Conservation (phyloP, 306 rosid species). For the Echinosophora koreensis region DNA sequence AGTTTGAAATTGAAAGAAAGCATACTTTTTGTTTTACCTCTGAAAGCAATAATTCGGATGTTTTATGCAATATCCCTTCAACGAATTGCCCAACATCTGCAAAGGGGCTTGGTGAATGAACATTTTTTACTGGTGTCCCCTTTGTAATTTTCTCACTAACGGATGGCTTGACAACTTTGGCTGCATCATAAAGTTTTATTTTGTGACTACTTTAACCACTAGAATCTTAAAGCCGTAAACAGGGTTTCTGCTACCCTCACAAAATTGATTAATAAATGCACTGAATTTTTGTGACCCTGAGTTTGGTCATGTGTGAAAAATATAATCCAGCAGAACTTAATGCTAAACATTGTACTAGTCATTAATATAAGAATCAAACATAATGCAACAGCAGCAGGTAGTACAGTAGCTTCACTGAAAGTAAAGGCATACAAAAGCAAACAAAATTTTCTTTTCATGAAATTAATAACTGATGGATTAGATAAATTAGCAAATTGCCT, state of each 20-base stretch:
- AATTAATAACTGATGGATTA: neutral
- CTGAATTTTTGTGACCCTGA: neutral
- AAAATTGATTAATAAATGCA: slow-evolving; percentile 20
- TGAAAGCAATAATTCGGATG: slow-evolving; percentile 70
- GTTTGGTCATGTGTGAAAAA: slow-evolving; percentile 15
- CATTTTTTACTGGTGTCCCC: slow-evolving; percentile 57
- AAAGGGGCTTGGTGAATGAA: slow-evolving; percentile 45
- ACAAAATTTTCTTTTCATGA: neutral
- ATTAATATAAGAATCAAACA: neutral
- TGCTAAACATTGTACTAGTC: slow-evolving; percentile 26
- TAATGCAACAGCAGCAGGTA: slow-evolving; percentile 1
- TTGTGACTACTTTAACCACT: neutral
- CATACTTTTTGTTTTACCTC: slow-evolving; percentile 61
- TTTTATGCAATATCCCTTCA: slow-evolving; percentile 77
- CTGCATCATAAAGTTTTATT: slow-evolving; percentile 54
- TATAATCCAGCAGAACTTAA: slow-evolving; percentile 1
- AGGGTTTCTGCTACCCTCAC: slow-evolving; percentile 23
- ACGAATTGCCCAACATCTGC: slow-evolving; percentile 79
- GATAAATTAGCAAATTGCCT: slow-evolving; percentile 12
- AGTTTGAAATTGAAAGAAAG: slow-evolving; percentile 25
- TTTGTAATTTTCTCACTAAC: slow-evolving; percentile 52
- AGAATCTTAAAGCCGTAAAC: slow-evolving; percentile 23
- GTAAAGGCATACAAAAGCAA: neutral
- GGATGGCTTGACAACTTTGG: slow-evolving; percentile 56
- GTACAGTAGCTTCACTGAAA: slow-evolving; percentile 15